Base-by-base conservation (phyloP, 495 filamentous ascomycete species). In the Annulohypoxylon nitens region DNA sequence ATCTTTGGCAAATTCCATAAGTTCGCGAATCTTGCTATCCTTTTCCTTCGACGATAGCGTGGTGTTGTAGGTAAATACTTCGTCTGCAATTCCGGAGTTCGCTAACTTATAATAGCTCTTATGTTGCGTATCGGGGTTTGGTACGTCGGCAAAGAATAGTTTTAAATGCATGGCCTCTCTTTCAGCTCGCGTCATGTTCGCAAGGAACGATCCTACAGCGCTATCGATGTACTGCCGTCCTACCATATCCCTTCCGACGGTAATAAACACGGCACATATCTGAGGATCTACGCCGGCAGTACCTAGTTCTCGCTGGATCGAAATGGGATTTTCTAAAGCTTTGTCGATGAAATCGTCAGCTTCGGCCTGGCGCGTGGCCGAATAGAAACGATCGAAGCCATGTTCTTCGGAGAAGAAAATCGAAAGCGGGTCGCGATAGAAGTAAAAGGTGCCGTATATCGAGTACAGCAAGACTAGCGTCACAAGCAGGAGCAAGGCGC, bases 351-450 rank as follows among this genome's bases (percentile, higher is more conserved):
- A 82, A 2, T 64, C 70, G 16, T 78, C 70, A 8, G 80, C 78
- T 45, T 81, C 70, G 9, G 65, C 58, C 58, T 81, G 78, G 14
- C 80, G 76, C 43, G 70, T 74, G 23, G 70, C 70, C 18, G 81
- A 83, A 71, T 84, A 83, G 64, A 78, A 75, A 45, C 72, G 76
- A 30, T 82, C 78, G 74, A 79, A 82, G 57, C 77, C 80, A 70
- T 76, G 69, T 2, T 82, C 62, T 20, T 75, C 76, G 39, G 72
- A 75, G 71, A 82, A 83, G 67, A 83, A 83, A 34, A 80, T 79
- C 57, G 80, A 82, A 4, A 82, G 75, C 7, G 81, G 82, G 59
- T 84, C 79, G 66, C 82, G 81, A 73, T 81, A 84, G 47, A 81
- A 82, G 53, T 73, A 65, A 43, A 76, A 47, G 5, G 70, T 73